Conservation (phyloP, 2,329 filamentous ascomycete species). For the Aspergillus unguis region DNA sequence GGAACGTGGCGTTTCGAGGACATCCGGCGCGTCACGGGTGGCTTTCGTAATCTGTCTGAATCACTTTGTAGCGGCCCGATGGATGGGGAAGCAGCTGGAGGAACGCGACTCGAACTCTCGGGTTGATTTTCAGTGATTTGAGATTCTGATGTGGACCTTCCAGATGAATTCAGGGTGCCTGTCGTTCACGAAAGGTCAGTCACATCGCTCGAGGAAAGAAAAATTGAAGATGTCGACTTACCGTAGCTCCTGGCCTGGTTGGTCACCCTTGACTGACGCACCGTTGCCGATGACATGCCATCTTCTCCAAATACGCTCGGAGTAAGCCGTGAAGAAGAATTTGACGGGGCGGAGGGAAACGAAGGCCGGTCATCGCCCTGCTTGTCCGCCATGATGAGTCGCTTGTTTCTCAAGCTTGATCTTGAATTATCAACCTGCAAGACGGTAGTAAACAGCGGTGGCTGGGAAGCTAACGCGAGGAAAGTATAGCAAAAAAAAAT, state of each 20-base stretch:
- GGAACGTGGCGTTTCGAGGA: constrained; percentile 70
- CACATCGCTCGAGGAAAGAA: background rate
- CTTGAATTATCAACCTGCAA: constrained; percentile 1
- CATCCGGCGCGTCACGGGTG: constrained; percentile 66
- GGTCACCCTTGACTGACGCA: constrained; percentile 16
- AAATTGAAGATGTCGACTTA: constrained; percentile 12
- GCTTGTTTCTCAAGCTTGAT: background rate
- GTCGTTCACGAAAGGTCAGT: constrained; percentile 9
- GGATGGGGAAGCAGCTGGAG: constrained; percentile 45
- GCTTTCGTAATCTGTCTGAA: constrained; percentile 63
- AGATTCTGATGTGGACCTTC: constrained; percentile 20
- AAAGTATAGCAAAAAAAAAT: constrained; percentile 4
- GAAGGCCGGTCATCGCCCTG: constrained; percentile 11
- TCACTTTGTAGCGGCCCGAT: constrained; percentile 33
- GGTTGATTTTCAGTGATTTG: constrained; percentile 30
- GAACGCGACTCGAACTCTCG: constrained; percentile 28
- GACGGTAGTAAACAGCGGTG: constrained; percentile 10
- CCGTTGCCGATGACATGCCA: constrained; percentile 12
- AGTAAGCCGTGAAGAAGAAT: constrained; percentile 10
- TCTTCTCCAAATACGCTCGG: constrained; percentile 16
- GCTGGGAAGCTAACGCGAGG: constrained; percentile 9
- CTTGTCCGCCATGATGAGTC: constrained; percentile 18
- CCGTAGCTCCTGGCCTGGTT: constrained; percentile 30
- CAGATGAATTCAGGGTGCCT: constrained; percentile 33
- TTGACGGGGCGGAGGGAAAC: constrained; percentile 8